phyloP scores from a whole-genome alignment of 345 rosid genomes.

The Eucalyptus cloeziana region DNA sequence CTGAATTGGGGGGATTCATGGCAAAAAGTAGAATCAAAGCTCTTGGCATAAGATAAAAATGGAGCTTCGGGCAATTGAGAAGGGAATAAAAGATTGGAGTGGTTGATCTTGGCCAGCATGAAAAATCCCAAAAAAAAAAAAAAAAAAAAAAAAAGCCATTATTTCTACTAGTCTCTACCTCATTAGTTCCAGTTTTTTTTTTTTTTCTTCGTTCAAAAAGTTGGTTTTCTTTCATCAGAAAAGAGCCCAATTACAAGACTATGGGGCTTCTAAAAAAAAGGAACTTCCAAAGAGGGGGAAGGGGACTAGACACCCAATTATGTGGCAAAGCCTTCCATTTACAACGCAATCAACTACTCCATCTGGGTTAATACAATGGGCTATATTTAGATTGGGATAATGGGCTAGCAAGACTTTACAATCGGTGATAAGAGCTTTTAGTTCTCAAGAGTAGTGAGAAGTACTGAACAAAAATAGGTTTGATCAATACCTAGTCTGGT shows the following conservation, averaged over 20 bases:
- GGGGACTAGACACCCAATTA: not conserved
- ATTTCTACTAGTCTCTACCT: not conserved
- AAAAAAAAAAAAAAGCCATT: not conserved
- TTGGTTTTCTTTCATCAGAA: not conserved
- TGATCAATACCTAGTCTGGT: fast-evolving
- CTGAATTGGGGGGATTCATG: not conserved
- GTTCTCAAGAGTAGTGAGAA: not conserved
- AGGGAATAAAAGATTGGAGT: not conserved
- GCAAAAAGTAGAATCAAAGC: not conserved
- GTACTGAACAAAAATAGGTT: no score
- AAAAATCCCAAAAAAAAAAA: no score
- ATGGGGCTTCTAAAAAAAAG: no score
- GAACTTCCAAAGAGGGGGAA: no score
- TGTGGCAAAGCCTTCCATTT: not conserved
- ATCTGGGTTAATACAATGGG: no score
- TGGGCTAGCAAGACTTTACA: not conserved
- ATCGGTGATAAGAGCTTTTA: not conserved
- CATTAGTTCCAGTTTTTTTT: not conserved
- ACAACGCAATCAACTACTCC: not conserved
- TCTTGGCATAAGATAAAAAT: not conserved
- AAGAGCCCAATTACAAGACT: not conserved
- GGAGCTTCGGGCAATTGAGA: not conserved
- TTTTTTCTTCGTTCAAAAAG: no score
- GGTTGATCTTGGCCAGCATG: not conserved
- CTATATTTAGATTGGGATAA: no score